Evolutionary conservation across 306 rosid genomes (phyloP).

Genomic region (Abrus precatorius): DNA sequence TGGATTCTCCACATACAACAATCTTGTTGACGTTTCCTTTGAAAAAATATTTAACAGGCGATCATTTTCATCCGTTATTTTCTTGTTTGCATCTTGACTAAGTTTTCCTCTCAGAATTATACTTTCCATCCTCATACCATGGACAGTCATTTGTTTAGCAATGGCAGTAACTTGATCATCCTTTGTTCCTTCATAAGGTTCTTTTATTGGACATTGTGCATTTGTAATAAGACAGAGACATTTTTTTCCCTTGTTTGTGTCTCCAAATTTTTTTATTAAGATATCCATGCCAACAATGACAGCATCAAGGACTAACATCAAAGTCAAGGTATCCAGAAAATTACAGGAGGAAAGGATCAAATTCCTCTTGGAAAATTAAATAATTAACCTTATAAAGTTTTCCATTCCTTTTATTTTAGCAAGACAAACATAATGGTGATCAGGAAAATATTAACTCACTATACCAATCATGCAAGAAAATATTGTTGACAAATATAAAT

Average conservation of each 20-base stretch:
- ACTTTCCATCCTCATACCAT: constrained; percentile 89
- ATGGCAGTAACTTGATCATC: constrained; percentile 83
- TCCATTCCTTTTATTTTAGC: constrained; percentile 8
- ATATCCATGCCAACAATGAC: constrained; percentile 94
- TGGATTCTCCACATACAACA: constrained; percentile 73
- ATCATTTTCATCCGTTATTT: constrained; percentile 81
- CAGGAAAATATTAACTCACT: constrained; percentile 4
- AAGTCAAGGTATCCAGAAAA: constrained; percentile 70
- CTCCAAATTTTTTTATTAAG: constrained; percentile 83
- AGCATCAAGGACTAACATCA: constrained; percentile 84
- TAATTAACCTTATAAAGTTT: constrained; percentile 6
- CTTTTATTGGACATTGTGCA: constrained; percentile 76
- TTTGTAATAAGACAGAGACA: constrained; percentile 83
- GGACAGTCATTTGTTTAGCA: constrained; percentile 74
- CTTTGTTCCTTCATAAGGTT: constrained; percentile 80
- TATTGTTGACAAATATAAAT: constrained; percentile 3
- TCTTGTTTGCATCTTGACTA: constrained; percentile 56
- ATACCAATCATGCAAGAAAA: constrained; percentile 26
- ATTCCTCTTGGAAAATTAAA: constrained; percentile 40
- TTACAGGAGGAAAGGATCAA: constrained; percentile 8
- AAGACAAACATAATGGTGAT: constrained; percentile 10
- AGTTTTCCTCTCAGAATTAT: constrained; percentile 74
- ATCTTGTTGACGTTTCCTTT: constrained; percentile 71
- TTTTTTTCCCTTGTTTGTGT: constrained; percentile 80
- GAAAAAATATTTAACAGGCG: constrained; percentile 69